A percentile compares a stretch with the other conserved stretches of the same genome.
Conservation (phyloP, 73 alveolate species). For the Effrenium voratum region DNA sequence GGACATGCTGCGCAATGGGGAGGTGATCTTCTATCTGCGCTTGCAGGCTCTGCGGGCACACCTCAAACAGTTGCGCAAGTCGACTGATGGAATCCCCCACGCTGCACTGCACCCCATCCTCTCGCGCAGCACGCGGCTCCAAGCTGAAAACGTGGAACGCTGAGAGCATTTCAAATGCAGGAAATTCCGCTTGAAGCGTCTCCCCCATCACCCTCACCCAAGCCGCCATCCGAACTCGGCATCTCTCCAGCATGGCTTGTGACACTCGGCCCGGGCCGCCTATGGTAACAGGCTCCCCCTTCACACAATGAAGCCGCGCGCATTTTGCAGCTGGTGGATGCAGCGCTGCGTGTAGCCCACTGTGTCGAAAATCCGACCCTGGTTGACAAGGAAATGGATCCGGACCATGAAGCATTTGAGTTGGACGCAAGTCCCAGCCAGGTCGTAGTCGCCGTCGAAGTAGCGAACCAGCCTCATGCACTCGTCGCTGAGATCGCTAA, state of each 20-base stretch:
- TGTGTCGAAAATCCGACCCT: neutral
- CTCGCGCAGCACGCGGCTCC: neutral
- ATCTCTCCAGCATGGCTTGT: neutral
- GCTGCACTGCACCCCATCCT: neutral
- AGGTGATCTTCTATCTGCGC: neutral
- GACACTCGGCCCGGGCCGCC: neutral
- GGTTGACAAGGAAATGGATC: neutral
- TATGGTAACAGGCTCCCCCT: neutral
- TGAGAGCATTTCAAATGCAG: neutral
- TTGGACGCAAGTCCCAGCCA: neutral
- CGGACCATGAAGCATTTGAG: neutral
- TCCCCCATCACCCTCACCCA: constrained; percentile 5
- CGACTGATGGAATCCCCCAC: neutral
- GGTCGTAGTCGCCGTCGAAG: neutral
- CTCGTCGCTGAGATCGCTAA: neutral
- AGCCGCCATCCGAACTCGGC: neutral
- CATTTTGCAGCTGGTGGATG: neutral
- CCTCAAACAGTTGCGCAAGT: neutral
- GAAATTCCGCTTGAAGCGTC: neutral
- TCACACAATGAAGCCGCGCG: neutral
- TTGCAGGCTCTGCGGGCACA: neutral
- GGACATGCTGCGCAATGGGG: neutral
- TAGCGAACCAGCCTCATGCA: neutral
- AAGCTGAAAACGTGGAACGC: neutral
- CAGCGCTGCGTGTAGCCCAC: neutral